Base-by-base conservation (phyloP, 1,284 basidiomycete genomes). In the Rugosomyces carneus region DNA sequence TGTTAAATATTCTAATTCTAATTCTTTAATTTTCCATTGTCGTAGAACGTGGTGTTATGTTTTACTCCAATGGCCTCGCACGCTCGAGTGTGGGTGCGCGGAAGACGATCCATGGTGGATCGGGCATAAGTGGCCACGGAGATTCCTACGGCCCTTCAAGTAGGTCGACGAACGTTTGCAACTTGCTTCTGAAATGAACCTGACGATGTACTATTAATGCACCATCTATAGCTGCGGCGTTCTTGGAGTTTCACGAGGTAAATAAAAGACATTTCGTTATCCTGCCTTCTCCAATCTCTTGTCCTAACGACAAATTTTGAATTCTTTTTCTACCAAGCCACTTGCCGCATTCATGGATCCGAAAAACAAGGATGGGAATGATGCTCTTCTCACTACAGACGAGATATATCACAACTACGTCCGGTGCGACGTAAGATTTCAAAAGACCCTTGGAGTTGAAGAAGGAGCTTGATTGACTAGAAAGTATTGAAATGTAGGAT, bases 31-130 rank as follows among this genome's bases (percentile, higher is more conserved):
- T 16, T 38, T 19, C 15, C n/a, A n/a, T 26, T 34, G 39, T 42
- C 32, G n/a, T 51, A 84, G 84, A 88, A 63, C 75, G 73, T 4
- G 84, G 84, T 21, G 72, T 83, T 32, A 85, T 87, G 73, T 80
- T 85, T 57, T 88, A 87, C 59, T 73, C 81, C 2, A 79, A 81
- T 58, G 77, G 74, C 47, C 64, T 75, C 39, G 65, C 79, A 9
- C 61, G 70, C 40, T 59, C 69, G 20, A 59, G 59, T 9, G 70
- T 66, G 27, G 78, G 74, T 20, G 73, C 79, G 31, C 71, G 79
- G 40, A 87, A 88, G 69, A 78, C 75, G 61, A 83, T 85, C 31
- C 85, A 89, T 54, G 83, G 84, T 18, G 84, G 84, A 1, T 78
- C 76, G n/a, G 81, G 81, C 23, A 66, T 69, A n/a, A 61, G 61